Conservation (phyloP, 495 filamentous ascomycete genomes). For the Annulohypoxylon stygium region DNA sequence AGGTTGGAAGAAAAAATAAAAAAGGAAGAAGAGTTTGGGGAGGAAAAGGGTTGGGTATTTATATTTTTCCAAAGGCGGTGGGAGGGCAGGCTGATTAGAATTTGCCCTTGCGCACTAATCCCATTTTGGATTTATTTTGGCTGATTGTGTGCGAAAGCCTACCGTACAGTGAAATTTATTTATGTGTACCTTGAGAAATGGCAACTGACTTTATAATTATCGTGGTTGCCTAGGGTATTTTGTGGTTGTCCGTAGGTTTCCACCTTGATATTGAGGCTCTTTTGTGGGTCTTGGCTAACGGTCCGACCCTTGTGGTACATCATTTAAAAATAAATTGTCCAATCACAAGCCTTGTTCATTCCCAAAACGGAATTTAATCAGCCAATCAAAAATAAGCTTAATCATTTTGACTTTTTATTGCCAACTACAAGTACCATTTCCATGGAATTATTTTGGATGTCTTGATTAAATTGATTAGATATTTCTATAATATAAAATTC, state of each 20-base stretch:
- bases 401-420: conserved; percentile 15
- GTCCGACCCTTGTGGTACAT: background rate
- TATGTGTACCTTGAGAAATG: background rate
- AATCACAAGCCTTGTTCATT: conserved; percentile 18
- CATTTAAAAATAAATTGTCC: conserved; percentile 14
- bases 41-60: background rate
- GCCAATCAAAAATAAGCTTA: conserved; percentile 3
- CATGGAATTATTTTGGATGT: too few relatives aligned
- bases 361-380: conserved; percentile 32
- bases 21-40: conserved; percentile 3
- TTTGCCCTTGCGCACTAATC: background rate
- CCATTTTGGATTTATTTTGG: background rate
- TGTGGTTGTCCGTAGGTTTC: too few relatives aligned
- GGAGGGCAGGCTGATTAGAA: conserved; percentile 19
- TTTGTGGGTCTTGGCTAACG: conserved; percentile 12
- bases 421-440: too few relatives aligned
- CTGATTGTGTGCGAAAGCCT: background rate
- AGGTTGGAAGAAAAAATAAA: background rate
- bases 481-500: too few relatives aligned
- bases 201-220: background rate
- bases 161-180: background rate
- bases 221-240: background rate
- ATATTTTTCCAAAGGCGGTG: background rate
- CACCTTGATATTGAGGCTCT: conserved; percentile 32
- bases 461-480: too few relatives aligned